A percentile compares a stretch with the other conserved stretches of the same genome.
phyloP scores from a whole-genome alignment of 257 asterid species.

The Hygrophila difformis region DNA sequence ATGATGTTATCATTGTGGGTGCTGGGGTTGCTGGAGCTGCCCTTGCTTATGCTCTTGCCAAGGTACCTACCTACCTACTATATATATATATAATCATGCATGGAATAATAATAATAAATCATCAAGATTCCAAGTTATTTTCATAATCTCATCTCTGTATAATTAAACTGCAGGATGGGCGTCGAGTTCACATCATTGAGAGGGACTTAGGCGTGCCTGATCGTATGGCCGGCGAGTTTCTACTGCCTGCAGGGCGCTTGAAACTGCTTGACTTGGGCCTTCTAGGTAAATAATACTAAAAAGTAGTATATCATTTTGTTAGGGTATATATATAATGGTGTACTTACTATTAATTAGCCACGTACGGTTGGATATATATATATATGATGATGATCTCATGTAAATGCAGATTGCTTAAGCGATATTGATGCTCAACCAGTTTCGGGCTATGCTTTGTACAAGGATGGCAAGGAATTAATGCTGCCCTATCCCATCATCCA shows the following conservation, averaged over 20 bases:
- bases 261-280: slow-evolving; percentile 37
- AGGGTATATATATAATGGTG: too few species aligned
- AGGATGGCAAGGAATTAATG: slow-evolving; percentile 35
- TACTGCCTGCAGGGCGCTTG: slow-evolving; percentile 44
- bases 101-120: too few species aligned
- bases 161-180: slow-evolving; percentile 45
- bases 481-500: slow-evolving; percentile 40
- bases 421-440: slow-evolving; percentile 46
- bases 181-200: slow-evolving; percentile 34
- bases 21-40: slow-evolving; percentile 81
- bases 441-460: slow-evolving; percentile 47
- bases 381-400: too few species aligned
- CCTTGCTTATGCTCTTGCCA: slow-evolving; percentile 56
- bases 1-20: slow-evolving; percentile 58
- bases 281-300: slow-evolving; percentile 17
- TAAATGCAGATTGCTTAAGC: slow-evolving; percentile 44
- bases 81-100: too few species aligned
- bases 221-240: slow-evolving; percentile 36
- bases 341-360: not conserved
- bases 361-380: too few species aligned
- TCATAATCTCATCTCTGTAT: too few species aligned
- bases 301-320: not conserved
- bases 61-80: slow-evolving; percentile 29
- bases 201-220: slow-evolving; percentile 38
- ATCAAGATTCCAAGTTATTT: too few species aligned